A percentile compares a stretch with the other conserved stretches of the same genome.
These are phyloP conservation scores for Kodamaea kakaduensis DNA, from an alignment of 805 yeast genomes.

Conservation along the genomic window DNA sequence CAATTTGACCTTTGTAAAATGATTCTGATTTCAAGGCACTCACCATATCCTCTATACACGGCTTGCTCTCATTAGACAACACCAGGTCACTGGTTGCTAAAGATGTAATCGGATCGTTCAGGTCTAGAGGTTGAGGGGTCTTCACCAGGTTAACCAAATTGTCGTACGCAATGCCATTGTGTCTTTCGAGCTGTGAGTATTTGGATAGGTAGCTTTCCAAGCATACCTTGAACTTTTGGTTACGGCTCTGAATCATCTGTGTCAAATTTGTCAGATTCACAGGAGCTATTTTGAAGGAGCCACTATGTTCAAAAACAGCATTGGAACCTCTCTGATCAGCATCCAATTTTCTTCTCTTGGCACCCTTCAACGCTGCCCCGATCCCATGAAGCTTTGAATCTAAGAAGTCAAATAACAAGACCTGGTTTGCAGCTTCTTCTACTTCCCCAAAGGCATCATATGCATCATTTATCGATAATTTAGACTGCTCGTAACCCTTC, in stretches of 20 bases:
- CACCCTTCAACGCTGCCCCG: conserved; percentile 27
- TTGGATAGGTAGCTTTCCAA: conserved; percentile 15
- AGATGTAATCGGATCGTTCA: conserved; percentile 59
- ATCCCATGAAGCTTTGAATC: conserved; percentile 60
- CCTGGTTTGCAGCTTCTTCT: conserved; percentile 48
- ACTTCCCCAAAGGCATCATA: conserved; percentile 52
- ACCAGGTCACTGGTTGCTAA: conserved; percentile 37
- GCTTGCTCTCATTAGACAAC: conserved; percentile 16
- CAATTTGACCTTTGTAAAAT: conserved; percentile 63
- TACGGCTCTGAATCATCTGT: conserved; percentile 55
- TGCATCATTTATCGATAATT: conserved; percentile 42
- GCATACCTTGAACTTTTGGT: conserved; percentile 41
- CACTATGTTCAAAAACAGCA: conserved; percentile 26
- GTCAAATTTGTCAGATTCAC: conserved; percentile 56
- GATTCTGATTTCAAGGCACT: conserved; percentile 42
- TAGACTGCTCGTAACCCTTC: conserved; percentile 33
- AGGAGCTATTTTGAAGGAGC: conserved; percentile 47
- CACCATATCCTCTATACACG: conserved; percentile 48
- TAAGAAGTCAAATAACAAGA: conserved; percentile 70
- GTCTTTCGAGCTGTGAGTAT: conserved; percentile 22
- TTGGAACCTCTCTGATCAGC: conserved; percentile 8
- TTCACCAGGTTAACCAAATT: conserved; percentile 35
- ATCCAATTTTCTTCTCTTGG: conserved; percentile 10
- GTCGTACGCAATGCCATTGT: conserved; percentile 37
- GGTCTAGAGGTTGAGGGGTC: conserved; percentile 48